A percentile compares a stretch with the other conserved stretches of the same genome.
Evolutionary conservation across 768 basidiomycete genomes (phyloP).

Genomic region (Phanerochaete sordida): DNA sequence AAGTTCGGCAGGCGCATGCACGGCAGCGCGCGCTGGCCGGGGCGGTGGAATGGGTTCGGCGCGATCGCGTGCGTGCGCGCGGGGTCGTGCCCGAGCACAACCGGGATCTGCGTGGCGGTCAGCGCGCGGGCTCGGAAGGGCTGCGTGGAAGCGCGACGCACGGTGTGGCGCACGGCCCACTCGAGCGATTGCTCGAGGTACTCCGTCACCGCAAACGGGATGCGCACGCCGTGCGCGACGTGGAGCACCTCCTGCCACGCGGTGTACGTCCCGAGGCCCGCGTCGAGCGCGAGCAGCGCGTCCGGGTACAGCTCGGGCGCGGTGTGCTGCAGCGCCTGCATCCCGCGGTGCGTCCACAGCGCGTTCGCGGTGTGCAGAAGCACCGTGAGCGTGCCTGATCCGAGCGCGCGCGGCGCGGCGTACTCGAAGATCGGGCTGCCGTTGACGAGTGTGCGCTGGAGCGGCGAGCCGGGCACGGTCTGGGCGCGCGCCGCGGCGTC

Average conservation of each 20-base stretch:
- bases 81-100: too few relatives aligned
- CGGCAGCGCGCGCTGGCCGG: slow-evolving; percentile 5
- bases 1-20: slow-evolving; percentile 3
- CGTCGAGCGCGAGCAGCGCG: slow-evolving; percentile 39
- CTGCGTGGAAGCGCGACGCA: too few relatives aligned
- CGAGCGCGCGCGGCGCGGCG: slow-evolving; percentile 32
- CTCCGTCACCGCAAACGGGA: slow-evolving; percentile 15
- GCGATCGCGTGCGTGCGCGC: too few relatives aligned
- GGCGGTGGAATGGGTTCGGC: slow-evolving; percentile 13
- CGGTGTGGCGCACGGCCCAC: too few relatives aligned
- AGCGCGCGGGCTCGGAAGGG: too few relatives aligned
- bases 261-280: slow-evolving; percentile 33
- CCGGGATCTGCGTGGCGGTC: too few relatives aligned
- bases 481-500: slow-evolving; percentile 21
- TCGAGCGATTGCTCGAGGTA: slow-evolving; percentile 12
- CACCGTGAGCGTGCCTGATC: slow-evolving; percentile 37
- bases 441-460: slow-evolving; percentile 25
- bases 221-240: background rate
- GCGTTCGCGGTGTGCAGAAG: too few relatives aligned
- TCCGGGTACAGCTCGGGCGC: too few relatives aligned
- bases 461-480: slow-evolving; percentile 14
- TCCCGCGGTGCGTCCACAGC: too few relatives aligned
- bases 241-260: slow-evolving; percentile 35
- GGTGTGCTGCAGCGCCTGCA: too few relatives aligned
- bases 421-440: slow-evolving; percentile 31